Evolutionary conservation across 306 rosid genomes (phyloP), one percentile per base, ranked within the genome.

Genomic region (Lupinus albus): DNA sequence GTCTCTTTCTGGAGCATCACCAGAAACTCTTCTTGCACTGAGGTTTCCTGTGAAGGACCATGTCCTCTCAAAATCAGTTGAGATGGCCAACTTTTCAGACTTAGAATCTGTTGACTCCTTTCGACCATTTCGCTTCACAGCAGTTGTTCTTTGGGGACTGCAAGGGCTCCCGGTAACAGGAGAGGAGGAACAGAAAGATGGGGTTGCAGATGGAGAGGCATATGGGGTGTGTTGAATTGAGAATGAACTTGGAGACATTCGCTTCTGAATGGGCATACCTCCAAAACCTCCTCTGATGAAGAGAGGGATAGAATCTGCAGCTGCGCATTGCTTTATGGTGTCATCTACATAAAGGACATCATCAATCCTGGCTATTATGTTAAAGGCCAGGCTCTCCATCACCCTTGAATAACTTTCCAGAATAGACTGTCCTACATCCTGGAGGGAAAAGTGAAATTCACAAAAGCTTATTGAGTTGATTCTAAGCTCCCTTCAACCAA

Each of bases 351-450:
- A 92, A 36, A 92, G 85, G 59, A 92, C 91, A 45, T 92, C 98
- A 68, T 92, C 98, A 1, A 92, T 89, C 71, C 98, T 82, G 41
- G 98, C 96, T 92, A 85, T 89, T 60, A 92, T 86, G 87, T 92
- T 92, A 25, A 92, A 92, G 6, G 98, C 98, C 75, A 92, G 82
- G 79, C 98, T 92, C 85, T 92, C 98, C 84, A 75, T 89, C 64
- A 92, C 98, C 83, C 98, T 87, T 3, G 98, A 92, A 84, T 92
- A 92, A 78, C 98, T 92, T 80, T 92, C 98, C 5, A 92, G 96
- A 78, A 92, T 92, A 30, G 98, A 85, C 72, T 92, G 96, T 68
- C 96, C 98, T 13, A 92, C 96, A 65, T 92, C 98, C 98, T 92
- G 90, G 86, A 80, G 68, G 56, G 18, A 79, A 64, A 61, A 71